A percentile compares a stretch with the other conserved stretches of the same genome.
These are phyloP conservation scores for Emydomyces testavorans DNA, from an alignment of 2,329 filamentous ascomycete genomes.

Conservation along the genomic window DNA sequence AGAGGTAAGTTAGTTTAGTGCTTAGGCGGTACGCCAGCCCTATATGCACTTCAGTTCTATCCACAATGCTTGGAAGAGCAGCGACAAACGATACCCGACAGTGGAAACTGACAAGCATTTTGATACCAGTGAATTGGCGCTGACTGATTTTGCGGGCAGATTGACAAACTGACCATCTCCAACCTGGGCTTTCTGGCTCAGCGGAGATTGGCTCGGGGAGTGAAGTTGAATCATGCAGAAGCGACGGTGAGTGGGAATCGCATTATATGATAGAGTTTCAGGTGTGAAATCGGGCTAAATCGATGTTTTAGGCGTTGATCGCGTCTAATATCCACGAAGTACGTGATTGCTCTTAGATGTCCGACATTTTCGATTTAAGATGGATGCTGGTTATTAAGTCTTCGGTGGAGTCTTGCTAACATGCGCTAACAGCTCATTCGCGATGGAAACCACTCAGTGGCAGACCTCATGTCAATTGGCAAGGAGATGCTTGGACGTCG, in stretches of 20 bases:
- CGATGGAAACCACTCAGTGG: conserved; percentile 84
- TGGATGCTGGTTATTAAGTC: background rate
- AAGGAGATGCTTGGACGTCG: conserved; percentile 86
- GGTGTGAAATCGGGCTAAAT: no score
- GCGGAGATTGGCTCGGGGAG: conserved; percentile 71
- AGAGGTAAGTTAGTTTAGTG: no score
- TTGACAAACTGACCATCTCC: conserved; percentile 91
- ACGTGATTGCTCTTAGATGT: conserved; percentile 16
- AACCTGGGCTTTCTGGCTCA: conserved; percentile 82
- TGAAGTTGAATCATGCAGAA: conserved; percentile 82
- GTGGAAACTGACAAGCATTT: no score
- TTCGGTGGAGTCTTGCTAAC: conserved; percentile 6
- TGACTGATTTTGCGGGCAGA: conserved; percentile 39
- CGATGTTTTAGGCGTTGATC: conserved; percentile 41
- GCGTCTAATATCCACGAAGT: conserved; percentile 82
- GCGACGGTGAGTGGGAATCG: conserved; percentile 50
- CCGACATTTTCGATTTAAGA: background rate
- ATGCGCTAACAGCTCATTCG: conserved; percentile 57
- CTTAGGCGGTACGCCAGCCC: conserved; percentile 4
- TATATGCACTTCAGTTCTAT: no score
- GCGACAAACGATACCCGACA: no score
- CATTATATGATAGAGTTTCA: no score
- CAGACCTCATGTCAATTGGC: conserved; percentile 85
- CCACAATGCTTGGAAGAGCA: no score
- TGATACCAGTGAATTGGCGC: background rate